Percentiles rank a stretch among this genome's conserved stretches.
Conservation (phyloP, 257 asterid species). For the Ehretia macrophylla region DNA sequence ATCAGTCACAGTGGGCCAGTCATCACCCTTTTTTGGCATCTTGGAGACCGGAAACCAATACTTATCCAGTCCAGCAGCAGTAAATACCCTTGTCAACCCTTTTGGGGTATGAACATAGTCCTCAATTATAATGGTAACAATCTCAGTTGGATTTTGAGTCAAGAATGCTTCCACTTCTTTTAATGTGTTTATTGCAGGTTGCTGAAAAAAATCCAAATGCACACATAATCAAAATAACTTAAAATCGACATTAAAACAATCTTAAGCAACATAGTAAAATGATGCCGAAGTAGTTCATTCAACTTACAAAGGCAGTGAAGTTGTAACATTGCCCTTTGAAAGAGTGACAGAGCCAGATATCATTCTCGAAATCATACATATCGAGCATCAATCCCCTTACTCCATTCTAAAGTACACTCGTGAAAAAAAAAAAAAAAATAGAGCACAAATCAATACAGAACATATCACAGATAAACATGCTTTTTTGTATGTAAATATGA, state of each 20-base stretch:
- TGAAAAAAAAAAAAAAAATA: neutral
- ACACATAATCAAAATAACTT: constrained; percentile 20
- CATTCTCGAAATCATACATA: constrained; percentile 94
- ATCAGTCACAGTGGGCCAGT: constrained; percentile 75
- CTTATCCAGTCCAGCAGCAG: constrained; percentile 82
- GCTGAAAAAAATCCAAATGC: constrained; percentile 35
- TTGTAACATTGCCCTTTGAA: constrained; percentile 91
- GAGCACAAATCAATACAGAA: constrained; percentile 11
- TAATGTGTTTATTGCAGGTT: constrained; percentile 68
- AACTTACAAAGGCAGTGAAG: constrained; percentile 87
- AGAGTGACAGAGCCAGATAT: constrained; percentile 97
- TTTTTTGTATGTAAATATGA: neutral
- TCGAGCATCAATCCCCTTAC: constrained; percentile 99
- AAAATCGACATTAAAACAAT: constrained; percentile 3
- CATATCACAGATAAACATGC: constrained; percentile 10
- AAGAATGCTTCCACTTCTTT: constrained; percentile 94
- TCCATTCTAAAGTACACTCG: constrained; percentile 64
- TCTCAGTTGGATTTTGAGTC: constrained; percentile 70
- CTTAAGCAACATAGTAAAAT: constrained; percentile 2
- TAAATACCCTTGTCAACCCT: constrained; percentile 72
- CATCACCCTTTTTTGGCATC: constrained; percentile 89
- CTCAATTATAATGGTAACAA: constrained; percentile 88
- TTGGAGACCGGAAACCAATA: constrained; percentile 83
- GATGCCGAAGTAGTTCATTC: constrained; percentile 8
- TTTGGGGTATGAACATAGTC: constrained; percentile 87